These are phyloP conservation scores for Hyphopichia homilentoma DNA, from an alignment of 805 yeast genomes.

Conservation along the genomic window DNA sequence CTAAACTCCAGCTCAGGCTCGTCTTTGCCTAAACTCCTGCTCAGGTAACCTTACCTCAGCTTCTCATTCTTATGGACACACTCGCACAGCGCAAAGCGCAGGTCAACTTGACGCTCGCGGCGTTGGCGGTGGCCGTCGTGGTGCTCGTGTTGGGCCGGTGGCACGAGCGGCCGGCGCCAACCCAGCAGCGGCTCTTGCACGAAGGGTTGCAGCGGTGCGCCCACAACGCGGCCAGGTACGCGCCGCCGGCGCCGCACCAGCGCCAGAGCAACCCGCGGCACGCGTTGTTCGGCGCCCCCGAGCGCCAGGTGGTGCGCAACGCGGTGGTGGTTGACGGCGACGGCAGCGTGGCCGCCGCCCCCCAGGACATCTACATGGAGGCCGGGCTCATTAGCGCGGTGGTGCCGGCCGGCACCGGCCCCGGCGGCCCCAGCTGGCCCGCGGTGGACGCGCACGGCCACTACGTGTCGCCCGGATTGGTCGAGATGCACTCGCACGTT, in stretches of 20 bases:
- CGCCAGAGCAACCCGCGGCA: neutral
- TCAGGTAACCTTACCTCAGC: too few relatives aligned
- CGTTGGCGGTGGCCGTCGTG: neutral
- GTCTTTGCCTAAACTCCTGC: too few relatives aligned
- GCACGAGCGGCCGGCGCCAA: neutral
- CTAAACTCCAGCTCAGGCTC: too few relatives aligned
- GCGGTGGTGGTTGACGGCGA: conserved; percentile 4
- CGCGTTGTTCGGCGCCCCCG: neutral
- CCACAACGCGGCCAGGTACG: conserved; percentile 3
- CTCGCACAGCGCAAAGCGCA: too few relatives aligned
- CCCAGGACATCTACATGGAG: conserved; percentile 4
- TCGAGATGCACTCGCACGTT: conserved; percentile 7
- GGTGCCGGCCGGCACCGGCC: neutral
- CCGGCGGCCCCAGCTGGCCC: neutral
- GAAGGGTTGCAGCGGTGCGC: neutral
- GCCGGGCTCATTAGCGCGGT: conserved; percentile 2
- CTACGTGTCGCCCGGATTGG: conserved; percentile 6
- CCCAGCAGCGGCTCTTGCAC: neutral
- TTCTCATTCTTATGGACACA: too few relatives aligned
- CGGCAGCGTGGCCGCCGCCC: conserved; percentile 1
- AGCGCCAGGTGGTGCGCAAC: neutral
- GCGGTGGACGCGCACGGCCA: conserved; percentile 4
- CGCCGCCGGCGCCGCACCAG: conserved; percentile 4
- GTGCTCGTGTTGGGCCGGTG: too few relatives aligned
- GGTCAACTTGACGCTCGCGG: too few relatives aligned